These are phyloP conservation scores for Dioszegia hungarica DNA, from an alignment of 768 basidiomycete genomes.

Conservation along the genomic window DNA sequence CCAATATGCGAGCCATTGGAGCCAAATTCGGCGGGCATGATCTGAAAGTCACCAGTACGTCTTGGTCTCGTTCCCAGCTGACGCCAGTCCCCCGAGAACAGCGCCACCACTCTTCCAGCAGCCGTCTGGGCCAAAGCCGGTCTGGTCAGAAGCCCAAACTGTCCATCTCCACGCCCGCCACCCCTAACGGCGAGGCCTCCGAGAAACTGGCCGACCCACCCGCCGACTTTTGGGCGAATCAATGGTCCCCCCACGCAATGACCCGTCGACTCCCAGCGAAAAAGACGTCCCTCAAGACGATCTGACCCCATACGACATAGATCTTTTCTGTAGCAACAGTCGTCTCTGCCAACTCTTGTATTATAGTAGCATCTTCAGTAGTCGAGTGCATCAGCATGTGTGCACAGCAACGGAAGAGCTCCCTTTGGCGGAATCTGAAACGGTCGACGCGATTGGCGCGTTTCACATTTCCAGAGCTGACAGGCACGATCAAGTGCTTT, in stretches of 20 bases:
- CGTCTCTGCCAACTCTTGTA: too few relatives aligned
- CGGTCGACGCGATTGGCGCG: too few relatives aligned
- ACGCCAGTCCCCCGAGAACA: neutral
- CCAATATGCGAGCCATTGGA: conserved; percentile 24
- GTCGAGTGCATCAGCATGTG: too few relatives aligned
- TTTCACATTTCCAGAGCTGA: too few relatives aligned
- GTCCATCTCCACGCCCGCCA: neutral
- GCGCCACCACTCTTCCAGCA: neutral
- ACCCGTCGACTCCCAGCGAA: neutral
- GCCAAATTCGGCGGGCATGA: conserved; percentile 33
- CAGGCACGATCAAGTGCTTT: too few relatives aligned
- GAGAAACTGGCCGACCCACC: neutral
- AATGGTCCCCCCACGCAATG: neutral
- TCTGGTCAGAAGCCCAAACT: neutral
- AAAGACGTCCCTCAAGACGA: neutral
- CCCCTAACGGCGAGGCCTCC: neutral
- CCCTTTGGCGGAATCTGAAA: too few relatives aligned
- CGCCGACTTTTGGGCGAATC: neutral
- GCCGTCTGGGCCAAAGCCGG: neutral
- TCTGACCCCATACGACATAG: neutral
- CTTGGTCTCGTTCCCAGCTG: neutral
- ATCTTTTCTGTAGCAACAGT: too few relatives aligned
- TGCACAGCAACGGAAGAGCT: too few relatives aligned
- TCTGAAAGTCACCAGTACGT: conserved; percentile 28
- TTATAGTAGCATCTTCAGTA: too few relatives aligned